Conservation (phyloP, 73 alveolate species). For the Tetrahymena borealis region DNA sequence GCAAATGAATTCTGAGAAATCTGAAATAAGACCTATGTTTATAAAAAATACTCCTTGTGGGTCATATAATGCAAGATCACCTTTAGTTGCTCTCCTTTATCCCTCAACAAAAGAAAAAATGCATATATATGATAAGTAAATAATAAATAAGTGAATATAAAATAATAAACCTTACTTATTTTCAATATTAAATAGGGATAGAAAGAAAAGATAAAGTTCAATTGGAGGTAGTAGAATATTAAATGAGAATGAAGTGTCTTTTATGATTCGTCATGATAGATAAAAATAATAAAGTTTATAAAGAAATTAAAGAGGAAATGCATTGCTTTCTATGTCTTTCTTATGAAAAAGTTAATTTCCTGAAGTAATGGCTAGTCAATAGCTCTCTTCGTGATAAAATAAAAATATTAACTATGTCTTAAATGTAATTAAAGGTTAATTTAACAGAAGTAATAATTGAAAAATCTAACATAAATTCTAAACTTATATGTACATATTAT, state of each 20-base stretch:
- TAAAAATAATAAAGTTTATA: neutral
- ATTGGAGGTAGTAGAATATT: neutral
- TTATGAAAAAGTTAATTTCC: no score
- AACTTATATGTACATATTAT: no score
- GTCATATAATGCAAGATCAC: conserved; percentile 30
- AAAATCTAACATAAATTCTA: no score
- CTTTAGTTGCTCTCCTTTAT: conserved; percentile 22
- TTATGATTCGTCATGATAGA: neutral
- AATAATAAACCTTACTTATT: neutral
- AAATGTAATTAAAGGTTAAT: no score
- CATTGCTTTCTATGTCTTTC: neutral
- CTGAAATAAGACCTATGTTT: conserved; percentile 25
- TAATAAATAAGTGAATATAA: neutral
- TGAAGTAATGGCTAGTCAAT: no score
- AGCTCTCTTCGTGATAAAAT: no score
- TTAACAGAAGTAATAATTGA: no score
- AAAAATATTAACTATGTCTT: no score
- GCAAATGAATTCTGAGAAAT: conserved; percentile 32
- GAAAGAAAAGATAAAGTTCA: neutral
- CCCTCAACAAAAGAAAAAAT: conserved; percentile 41
- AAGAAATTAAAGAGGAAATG: neutral
- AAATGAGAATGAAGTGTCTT: neutral
- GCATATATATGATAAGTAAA: conserved; percentile 16
- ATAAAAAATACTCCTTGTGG: conserved; percentile 32
- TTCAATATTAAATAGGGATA: neutral